Percentiles rank a stretch among this genome's conserved stretches.
phyloP scores from a whole-genome alignment of 106 monocot genomes.

The Dioscorea alata region DNA sequence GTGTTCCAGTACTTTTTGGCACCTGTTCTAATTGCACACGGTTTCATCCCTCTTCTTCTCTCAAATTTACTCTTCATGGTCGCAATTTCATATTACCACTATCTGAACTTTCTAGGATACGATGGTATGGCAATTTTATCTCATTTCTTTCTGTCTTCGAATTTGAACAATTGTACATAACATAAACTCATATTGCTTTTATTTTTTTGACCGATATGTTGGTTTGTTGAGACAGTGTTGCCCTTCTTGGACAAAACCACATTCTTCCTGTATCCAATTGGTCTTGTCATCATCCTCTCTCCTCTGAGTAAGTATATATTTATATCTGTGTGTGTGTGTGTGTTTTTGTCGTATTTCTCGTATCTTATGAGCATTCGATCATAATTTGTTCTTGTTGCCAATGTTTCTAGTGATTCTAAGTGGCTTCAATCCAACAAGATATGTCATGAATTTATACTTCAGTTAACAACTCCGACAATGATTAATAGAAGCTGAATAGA shows the following conservation, averaged over 20 bases:
- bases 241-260: slow-evolving; percentile 98
- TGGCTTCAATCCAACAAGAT: slow-evolving; percentile 95
- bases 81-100: slow-evolving; percentile 86
- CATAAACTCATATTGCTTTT: not conserved
- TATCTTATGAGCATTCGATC: not conserved
- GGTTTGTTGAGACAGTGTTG: slow-evolving; percentile 49
- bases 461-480: slow-evolving; percentile 12
- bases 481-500: not conserved
- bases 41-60: slow-evolving; percentile 80
- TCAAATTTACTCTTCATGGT: slow-evolving; percentile 89
- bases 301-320: slow-evolving; percentile 62
- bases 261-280: slow-evolving; percentile 97
- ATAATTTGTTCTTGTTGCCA: slow-evolving; percentile 1
- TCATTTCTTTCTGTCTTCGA: not conserved
- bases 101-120: slow-evolving; percentile 97
- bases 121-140: slow-evolving; percentile 49
- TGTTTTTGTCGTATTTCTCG: too few relatives aligned
- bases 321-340: too few relatives aligned
- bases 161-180: not conserved
- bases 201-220: not conserved
- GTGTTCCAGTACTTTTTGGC: slow-evolving; percentile 95
- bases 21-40: slow-evolving; percentile 77
- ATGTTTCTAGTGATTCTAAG: slow-evolving; percentile 55
- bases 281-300: slow-evolving; percentile 78
- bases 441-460: slow-evolving; percentile 86